These are phyloP conservation scores for Raddia distichophylla DNA, from an alignment of 176 grass and related monocot species.

Conservation along the genomic window DNA sequence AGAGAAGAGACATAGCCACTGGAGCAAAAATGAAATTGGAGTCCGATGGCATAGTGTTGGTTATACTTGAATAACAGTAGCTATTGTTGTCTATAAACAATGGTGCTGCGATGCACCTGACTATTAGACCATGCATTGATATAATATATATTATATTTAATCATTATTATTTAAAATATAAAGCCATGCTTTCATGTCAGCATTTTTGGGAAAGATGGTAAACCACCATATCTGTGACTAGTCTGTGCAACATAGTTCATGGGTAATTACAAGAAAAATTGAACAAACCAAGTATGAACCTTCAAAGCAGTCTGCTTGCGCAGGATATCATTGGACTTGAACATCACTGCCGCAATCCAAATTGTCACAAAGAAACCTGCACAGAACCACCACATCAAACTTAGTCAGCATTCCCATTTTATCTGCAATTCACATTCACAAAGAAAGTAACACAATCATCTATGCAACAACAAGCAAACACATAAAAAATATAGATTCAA, in stretches of 20 bases:
- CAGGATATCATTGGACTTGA: constrained; percentile 97
- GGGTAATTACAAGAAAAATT: not conserved
- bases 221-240: no score
- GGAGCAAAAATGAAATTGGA: no score
- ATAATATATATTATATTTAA: no score
- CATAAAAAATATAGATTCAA: not conserved
- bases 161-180: no score
- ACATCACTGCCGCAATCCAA: constrained; percentile 99
- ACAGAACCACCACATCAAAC: not conserved
- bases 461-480: not conserved
- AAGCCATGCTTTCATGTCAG: no score
- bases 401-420: constrained; percentile 5
- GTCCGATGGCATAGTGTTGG: no score
- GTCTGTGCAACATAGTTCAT: not conserved
- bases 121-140: no score
- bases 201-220: no score
- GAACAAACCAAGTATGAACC: constrained; percentile 48
- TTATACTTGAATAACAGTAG: no score
- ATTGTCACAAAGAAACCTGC: constrained; percentile 92
- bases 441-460: not conserved
- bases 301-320: constrained; percentile 97
- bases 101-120: no score
- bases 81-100: no score
- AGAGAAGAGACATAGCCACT: no score
- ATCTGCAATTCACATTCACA: not conserved